A percentile compares a stretch with the other conserved stretches of the same genome.
phyloP scores from a whole-genome alignment of 1,139 yeast genomes.

The Yamadazyma dushanensis region DNA sequence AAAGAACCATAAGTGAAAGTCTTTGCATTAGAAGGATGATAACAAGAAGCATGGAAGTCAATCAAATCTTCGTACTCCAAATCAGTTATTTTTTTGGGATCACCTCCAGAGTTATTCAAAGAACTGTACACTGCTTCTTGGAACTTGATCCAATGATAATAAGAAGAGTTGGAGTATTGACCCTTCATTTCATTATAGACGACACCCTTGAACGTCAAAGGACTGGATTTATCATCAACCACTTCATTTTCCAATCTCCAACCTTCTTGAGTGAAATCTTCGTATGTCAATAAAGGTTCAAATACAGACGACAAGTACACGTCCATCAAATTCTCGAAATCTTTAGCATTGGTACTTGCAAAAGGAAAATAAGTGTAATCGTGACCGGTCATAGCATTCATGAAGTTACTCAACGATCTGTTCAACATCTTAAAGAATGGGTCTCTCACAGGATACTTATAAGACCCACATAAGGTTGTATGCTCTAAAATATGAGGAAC shows the following conservation, averaged over 20 bases:
- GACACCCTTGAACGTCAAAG: constrained; percentile 84
- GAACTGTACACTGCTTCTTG: constrained; percentile 85
- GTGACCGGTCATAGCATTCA: constrained; percentile 99
- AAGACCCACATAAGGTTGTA: constrained; percentile 91
- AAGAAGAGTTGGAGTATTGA: constrained; percentile 86
- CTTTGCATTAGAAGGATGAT: constrained; percentile 88
- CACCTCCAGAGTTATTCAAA: constrained; percentile 91
- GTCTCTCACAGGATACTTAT: constrained; percentile 88
- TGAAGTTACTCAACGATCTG: constrained; percentile 81
- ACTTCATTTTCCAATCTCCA: constrained; percentile 89
- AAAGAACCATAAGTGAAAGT: constrained; percentile 87
- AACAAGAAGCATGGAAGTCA: constrained; percentile 69
- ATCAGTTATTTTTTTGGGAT: constrained; percentile 77
- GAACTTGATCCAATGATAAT: constrained; percentile 79
- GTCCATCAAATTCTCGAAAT: constrained; percentile 79
- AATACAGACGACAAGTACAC: constrained; percentile 88
- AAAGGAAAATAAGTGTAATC: constrained; percentile 96
- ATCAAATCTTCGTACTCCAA: constrained; percentile 72
- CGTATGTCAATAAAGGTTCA: constrained; percentile 72
- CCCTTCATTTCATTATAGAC: constrained; percentile 99
- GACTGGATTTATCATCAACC: constrained; percentile 55
- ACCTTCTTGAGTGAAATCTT: constrained; percentile 94
- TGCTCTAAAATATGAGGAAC: constrained; percentile 96
- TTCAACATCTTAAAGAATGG: constrained; percentile 98
- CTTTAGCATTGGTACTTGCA: constrained; percentile 86